Evolutionary conservation across 2,329 filamentous ascomycete genomes (phyloP).

Genomic region (Microsporum canis): DNA sequence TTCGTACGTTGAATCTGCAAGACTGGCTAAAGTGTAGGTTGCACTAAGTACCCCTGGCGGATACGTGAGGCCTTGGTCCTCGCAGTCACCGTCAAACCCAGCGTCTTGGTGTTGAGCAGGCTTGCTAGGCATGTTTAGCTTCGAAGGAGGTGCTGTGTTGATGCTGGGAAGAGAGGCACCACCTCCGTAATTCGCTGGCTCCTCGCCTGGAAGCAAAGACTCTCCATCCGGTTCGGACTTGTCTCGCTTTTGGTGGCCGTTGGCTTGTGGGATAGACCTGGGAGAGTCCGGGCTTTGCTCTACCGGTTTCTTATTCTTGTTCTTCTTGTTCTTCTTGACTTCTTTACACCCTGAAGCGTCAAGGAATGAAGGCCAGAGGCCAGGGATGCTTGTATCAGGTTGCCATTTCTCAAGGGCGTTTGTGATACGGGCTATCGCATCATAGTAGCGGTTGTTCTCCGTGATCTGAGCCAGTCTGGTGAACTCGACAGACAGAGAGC

Average conservation of each 20-base stretch:
- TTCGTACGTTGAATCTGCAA: slow-evolving; percentile 48
- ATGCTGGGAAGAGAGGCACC: not conserved
- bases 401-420: slow-evolving; percentile 27
- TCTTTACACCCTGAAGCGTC: slow-evolving; percentile 69
- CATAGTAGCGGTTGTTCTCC: slow-evolving; percentile 28
- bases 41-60: slow-evolving; percentile 18
- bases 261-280: not conserved
- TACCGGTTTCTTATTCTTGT: not conserved
- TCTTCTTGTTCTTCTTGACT: not conserved
- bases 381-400: slow-evolving; percentile 26
- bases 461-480: slow-evolving; percentile 33
- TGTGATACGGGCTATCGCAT: slow-evolving; percentile 28
- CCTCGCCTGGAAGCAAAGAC: slow-evolving; percentile 18
- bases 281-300: not conserved
- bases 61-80: slow-evolving; percentile 29
- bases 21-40: slow-evolving; percentile 41
- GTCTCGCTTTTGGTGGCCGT: not conserved
- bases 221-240: not conserved
- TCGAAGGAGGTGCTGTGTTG: not conserved
- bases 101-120: not conserved
- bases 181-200: slow-evolving; percentile 19
- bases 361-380: slow-evolving; percentile 41
- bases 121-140: slow-evolving; percentile 1
- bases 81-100: slow-evolving; percentile 20
- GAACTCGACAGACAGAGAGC: slow-evolving; percentile 32